phyloP scores from a whole-genome alignment of 768 basidiomycete genomes.

The Lepiota venenata region DNA sequence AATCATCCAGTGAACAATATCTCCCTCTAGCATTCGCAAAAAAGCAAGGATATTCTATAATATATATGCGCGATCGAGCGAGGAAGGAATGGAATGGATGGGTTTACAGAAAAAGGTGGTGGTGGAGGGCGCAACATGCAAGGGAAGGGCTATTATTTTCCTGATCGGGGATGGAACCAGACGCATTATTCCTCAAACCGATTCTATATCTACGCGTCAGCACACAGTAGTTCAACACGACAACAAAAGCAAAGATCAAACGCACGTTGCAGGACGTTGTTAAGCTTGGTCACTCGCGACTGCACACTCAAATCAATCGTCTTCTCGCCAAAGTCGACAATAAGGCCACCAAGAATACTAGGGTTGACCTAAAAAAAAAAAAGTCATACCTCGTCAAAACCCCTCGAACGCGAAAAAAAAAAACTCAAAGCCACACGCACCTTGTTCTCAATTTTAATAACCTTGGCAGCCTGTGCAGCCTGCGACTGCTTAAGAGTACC shows the following conservation, averaged over 20 bases:
- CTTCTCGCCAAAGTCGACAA: conserved; percentile 98
- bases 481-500: conserved; percentile 81
- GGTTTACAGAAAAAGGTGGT: background rate
- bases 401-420: background rate
- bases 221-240: no score
- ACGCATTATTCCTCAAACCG: conserved; percentile 4
- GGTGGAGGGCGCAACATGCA: background rate
- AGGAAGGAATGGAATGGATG: conserved; percentile 7
- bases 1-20: background rate
- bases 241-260: conserved; percentile 13
- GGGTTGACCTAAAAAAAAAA: conserved; percentile 72
- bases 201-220: conserved; percentile 3
- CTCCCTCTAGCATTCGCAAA: background rate
- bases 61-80: conserved; percentile 1
- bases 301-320: conserved; percentile 95
- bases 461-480: conserved; percentile 83
- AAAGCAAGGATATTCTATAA: conserved; percentile 9
- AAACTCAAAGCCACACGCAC: conserved; percentile 47
- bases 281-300: conserved; percentile 93
- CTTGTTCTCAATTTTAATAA: conserved; percentile 89
- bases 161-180: background rate
- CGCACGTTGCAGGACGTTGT: conserved; percentile 82
- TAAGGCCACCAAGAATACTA: conserved; percentile 83
- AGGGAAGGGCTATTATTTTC: background rate
- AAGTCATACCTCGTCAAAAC: background rate